Evolutionary conservation across 2,329 filamentous ascomycete species (phyloP), one percentile per base, ranked within the genome.

Genomic region (Ramularia endophylla): DNA sequence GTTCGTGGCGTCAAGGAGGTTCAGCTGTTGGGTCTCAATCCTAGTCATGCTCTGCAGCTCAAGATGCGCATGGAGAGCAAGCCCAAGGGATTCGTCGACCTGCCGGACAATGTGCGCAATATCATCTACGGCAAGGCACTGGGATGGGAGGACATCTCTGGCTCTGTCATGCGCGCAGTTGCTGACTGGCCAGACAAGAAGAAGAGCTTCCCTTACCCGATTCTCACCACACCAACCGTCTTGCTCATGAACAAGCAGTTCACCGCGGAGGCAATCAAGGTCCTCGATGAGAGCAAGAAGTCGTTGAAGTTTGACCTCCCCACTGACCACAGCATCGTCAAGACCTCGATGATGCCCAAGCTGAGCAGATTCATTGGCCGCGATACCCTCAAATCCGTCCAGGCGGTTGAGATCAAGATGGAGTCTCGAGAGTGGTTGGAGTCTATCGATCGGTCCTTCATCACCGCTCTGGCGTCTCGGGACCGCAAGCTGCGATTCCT

Each of bases 231-330:
- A 2, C 64, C 62, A 0, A 56, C 47, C 12, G 42, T 65, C 17
- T 50, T 66, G 2, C 57, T 64, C 3, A 30, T 65, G 45, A 64
- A 62, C 49, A 56, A 51, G 27, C 58, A 63, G 34, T 60, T 62
- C 44, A 47, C 47, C n/a, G 18, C 36, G 4, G 63, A 66, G 41
- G 58, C 60, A 3, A 40, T 48, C 7, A 19, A 47, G 11, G 38
- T 59, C 11, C 52, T 65, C 15, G 17, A 34, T 11, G 22, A 25
- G 6, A 50, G 52, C 43, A 45, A 46, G 20, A 59, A 59, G 44
- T 52, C 59, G 1, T 51, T 65, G 28, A 44, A 49, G 29, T 34
- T 57, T 38, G 27, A 30, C 13, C 46, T 49, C 37, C 53, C 55
- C 3, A 34, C 36, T 28, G 35, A 38, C 20, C 32, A 44, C 34